Percentiles rank a stretch among this genome's conserved stretches.
Evolutionary conservation across 2,329 filamentous ascomycete species (phyloP).

Genomic region (Paecilomyces variotii): DNA sequence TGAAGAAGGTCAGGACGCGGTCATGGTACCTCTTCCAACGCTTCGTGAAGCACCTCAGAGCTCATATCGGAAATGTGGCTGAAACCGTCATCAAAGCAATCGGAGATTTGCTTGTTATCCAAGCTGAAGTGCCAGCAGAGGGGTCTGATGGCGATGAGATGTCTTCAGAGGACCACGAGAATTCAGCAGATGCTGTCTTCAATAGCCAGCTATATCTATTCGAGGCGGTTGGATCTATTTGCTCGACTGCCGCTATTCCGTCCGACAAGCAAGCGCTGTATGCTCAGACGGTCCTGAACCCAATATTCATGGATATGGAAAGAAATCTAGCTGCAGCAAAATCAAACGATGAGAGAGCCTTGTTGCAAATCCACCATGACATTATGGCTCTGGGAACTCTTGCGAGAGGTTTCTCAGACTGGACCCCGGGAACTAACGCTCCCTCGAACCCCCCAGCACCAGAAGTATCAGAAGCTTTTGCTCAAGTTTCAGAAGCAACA

Average conservation of each 20-base stretch:
- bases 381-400: slow-evolving; percentile 93
- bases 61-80: slow-evolving; percentile 78
- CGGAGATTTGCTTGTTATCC: slow-evolving; percentile 78
- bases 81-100: slow-evolving; percentile 88
- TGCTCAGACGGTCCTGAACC: slow-evolving; percentile 78
- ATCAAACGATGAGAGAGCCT: slow-evolving; percentile 69
- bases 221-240: slow-evolving; percentile 87
- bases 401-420: slow-evolving; percentile 87
- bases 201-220: slow-evolving; percentile 88
- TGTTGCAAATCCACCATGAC: slow-evolving; percentile 88
- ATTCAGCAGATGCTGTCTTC: slow-evolving; percentile 84
- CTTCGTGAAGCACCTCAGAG: slow-evolving; percentile 78
- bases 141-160: slow-evolving; percentile 78
- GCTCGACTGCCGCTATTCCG: slow-evolving; percentile 69
- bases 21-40: slow-evolving; percentile 97
- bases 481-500: slow-evolving; percentile 79
- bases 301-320: slow-evolving; percentile 84
- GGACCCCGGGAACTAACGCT: slow-evolving; percentile 56
- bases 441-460: slow-evolving; percentile 48
- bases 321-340: slow-evolving; percentile 68
- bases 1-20: slow-evolving; percentile 76
- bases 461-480: slow-evolving; percentile 75
- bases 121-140: slow-evolving; percentile 74
- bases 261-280: slow-evolving; percentile 81
- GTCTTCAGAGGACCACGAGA: slow-evolving; percentile 87